Conservation (phyloP, 2,329 filamentous ascomycete species). For the Fusarium albidum region DNA sequence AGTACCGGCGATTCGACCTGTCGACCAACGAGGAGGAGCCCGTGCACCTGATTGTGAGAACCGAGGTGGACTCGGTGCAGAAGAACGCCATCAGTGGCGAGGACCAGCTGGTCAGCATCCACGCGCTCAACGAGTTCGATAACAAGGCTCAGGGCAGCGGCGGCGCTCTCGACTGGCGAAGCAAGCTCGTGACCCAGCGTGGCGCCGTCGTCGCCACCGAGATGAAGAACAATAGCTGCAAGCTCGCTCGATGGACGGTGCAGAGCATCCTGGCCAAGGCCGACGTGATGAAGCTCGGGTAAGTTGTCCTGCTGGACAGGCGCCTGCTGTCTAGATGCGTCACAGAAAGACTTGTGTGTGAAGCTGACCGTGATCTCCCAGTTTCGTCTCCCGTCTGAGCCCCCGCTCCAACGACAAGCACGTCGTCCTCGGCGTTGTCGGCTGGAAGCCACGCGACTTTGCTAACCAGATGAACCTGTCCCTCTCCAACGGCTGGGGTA, state of each 20-base stretch:
- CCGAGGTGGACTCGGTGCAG: conserved; percentile 93
- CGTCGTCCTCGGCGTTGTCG: conserved; percentile 92
- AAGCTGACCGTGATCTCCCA: conserved; percentile 46
- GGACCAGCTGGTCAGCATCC: conserved; percentile 90
- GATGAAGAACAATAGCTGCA: conserved; percentile 99
- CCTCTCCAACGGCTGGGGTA: conserved; percentile 97
- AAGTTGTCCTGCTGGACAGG: conserved; percentile 50
- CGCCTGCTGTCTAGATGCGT: neutral
- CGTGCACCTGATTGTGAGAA: conserved; percentile 90
- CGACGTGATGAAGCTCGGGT: conserved; percentile 99
- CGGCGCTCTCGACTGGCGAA: conserved; percentile 95
- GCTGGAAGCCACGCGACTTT: conserved; percentile 98
- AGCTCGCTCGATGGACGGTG: conserved; percentile 96
- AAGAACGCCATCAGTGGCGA: conserved; percentile 94
- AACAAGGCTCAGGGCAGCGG: conserved; percentile 96
- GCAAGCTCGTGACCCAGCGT: conserved; percentile 91
- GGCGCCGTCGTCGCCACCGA: conserved; percentile 98
- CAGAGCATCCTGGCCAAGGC: conserved; percentile 96
- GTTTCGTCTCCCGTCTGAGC: conserved; percentile 94
- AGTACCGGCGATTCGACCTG: conserved; percentile 96
- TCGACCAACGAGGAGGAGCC: conserved; percentile 95
- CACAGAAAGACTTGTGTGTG: neutral
- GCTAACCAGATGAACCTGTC: conserved; percentile 98
- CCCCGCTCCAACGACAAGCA: conserved; percentile 93
- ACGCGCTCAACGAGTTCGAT: conserved; percentile 99